Base-by-base conservation (phyloP, 228 moss, liverwort and hornwort genomes). In the Sphagnum magellanicum region DNA sequence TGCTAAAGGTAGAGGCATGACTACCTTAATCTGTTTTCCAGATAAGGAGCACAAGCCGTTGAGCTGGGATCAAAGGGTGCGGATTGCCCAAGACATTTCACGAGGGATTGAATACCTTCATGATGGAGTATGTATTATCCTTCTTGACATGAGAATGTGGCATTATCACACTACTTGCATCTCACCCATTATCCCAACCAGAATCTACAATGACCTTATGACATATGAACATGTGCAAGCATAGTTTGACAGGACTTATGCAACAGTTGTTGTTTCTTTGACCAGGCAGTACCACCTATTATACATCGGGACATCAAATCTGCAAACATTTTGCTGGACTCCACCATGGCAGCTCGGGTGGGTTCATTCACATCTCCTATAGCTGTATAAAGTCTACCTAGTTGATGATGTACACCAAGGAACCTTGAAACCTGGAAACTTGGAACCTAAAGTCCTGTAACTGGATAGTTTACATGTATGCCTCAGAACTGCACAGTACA, bases 271-370 rank as follows among this genome's bases (percentile, higher is more conserved):
- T 46, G 13, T 67, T 51, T 64, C 10, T 14, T 61, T 62, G 68
- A 63, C 32, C 97, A 97, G 97, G 97, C 97, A 75, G 79, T 90
- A 66, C 97, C 97, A 51, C 91, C 97, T 61, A 74, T 97, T 48
- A 79, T 97, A 63, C 97, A 97, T 78, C 93, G 97, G 61, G 97
- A 97, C 71, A 86, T 97, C 68, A 97, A 97, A 81, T 90, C 93
- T 65, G 93, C 93, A 10, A 97, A 97, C 59, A 93, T 97, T 74
- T 75, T 97, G 72, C 77, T 97, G 79, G 97, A 97, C 74, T 75
- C 77, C 60, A 83, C 83, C 15, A 97, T 97, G 97, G 91, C 87
- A 75, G 97, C 93, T 11, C 85, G 97, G 87, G 97, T 90, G 71
- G 59, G 89, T 10, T 60, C 50, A 46, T 67, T 64, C 17, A 60